phyloP scores from a whole-genome alignment of 2,329 filamentous ascomycete genomes.

The Fusarium oligoseptatum region DNA sequence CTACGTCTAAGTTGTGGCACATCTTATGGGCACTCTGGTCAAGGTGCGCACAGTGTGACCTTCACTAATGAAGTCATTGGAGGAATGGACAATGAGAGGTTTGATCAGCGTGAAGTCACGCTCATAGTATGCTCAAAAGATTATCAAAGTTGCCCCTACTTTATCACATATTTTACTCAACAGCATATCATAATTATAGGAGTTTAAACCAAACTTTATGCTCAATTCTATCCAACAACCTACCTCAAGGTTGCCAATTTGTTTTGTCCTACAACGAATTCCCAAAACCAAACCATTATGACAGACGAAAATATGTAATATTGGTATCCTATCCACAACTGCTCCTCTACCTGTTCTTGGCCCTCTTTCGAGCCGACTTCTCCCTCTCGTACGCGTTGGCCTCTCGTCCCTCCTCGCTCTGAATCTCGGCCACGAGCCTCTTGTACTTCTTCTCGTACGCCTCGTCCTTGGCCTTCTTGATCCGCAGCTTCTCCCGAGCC shows the following conservation, averaged over 20 bases:
- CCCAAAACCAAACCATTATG: neutral
- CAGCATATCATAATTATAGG: neutral
- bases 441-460: constrained; percentile 98
- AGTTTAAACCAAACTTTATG: neutral
- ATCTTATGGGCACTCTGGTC: neutral
- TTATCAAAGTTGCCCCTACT: neutral
- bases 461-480: constrained; percentile 94
- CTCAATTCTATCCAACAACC: neutral
- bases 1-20: neutral
- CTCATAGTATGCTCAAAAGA: neutral
- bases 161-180: neutral
- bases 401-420: constrained; percentile 90
- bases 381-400: constrained; percentile 91
- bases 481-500: constrained; percentile 86
- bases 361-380: constrained; percentile 79
- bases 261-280: neutral
- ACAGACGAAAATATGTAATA: constrained; percentile 29
- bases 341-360: constrained; percentile 60
- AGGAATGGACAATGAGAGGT: neutral
- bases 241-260: no score
- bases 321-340: constrained; percentile 40
- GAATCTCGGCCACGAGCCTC: constrained; percentile 92
- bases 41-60: neutral
- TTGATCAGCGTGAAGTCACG: neutral
- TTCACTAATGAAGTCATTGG: neutral